Evolutionary conservation across 2,329 filamentous ascomycete genomes (phyloP), one percentile per base, ranked within the genome.

Genomic region (Epichloe sylvatica): DNA sequence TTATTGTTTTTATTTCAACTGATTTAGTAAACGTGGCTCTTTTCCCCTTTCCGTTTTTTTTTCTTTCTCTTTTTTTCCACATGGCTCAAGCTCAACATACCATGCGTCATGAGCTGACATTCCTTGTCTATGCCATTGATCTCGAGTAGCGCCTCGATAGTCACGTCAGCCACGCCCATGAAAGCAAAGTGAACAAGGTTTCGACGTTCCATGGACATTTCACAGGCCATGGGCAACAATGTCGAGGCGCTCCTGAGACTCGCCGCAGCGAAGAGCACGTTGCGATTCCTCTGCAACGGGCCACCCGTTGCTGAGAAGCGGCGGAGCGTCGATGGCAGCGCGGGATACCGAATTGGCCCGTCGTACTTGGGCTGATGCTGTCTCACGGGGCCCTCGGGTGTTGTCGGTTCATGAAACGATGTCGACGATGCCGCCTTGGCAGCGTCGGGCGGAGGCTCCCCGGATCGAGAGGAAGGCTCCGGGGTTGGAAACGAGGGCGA

Each of bases 131-230:
- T 75, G 34, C 88, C 87, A 63, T 96, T 96, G 52, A 95, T 72
- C 47, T 79, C 72, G 57, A 83, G 73, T 34, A 97, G 71, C 35
- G 85, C 78, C 13, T 81, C 74, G 46, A 94, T 65, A 0, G 77
- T 69, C 46, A 95, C 76, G 12, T 82, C 76, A 52, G 81, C 83
- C 52, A 83, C 76, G 46, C 89, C 84, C 68, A 94, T 76, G 4
- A 97, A 67, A 0, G 79, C 83, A 61, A 94, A 83, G 63, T 97
- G 91, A 8, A 96, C 88, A 54, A 80, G 75, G 59, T 80, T 94
- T 51, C 76, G 72, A 50, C 77, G 73, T 64, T 81, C 75, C 21
- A 65, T 64, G 6, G 81, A 82, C 90, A 96, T 96, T 58, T 86
- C 78, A 64, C 92, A 97, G 5, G 90, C 87, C 61, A 95, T 72